Evolutionary conservation across 1,284 basidiomycete genomes (phyloP).

Genomic region (Ustilago curta): DNA sequence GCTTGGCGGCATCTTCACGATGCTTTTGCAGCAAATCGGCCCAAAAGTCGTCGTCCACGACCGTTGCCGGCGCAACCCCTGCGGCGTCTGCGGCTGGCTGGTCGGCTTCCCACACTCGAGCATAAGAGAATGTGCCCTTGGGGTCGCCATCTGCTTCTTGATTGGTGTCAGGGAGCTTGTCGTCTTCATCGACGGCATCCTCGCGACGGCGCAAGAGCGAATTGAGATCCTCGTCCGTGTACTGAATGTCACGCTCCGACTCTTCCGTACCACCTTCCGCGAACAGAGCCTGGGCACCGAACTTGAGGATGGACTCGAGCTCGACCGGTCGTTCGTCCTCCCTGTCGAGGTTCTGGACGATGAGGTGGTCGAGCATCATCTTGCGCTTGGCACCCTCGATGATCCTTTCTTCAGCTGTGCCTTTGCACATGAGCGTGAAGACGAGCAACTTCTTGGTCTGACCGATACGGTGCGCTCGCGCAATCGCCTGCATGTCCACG

Average conservation of each 20-base stretch:
- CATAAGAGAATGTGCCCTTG: conserved; percentile 62
- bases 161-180: conserved; percentile 20
- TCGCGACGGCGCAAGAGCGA: conserved; percentile 63
- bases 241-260: conserved; percentile 63
- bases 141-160: conserved; percentile 28
- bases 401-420: conserved; percentile 69
- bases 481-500: conserved; percentile 84
- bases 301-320: conserved; percentile 68
- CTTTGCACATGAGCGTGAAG: conserved; percentile 70
- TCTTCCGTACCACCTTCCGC: conserved; percentile 63
- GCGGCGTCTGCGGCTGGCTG: conserved; percentile 20
- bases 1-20: conserved; percentile 48
- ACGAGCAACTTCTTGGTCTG: conserved; percentile 70
- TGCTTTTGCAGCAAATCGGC: conserved; percentile 63
- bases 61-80: conserved; percentile 54
- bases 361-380: conserved; percentile 69
- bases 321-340: conserved; percentile 59
- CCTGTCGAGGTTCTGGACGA: conserved; percentile 63
- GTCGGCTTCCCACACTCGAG: conserved; percentile 67
- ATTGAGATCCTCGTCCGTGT: conserved; percentile 67
- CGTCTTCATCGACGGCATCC: conserved; percentile 46
- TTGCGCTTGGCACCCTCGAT: conserved; percentile 67
- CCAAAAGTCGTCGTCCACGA: conserved; percentile 65
- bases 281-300: conserved; percentile 68
- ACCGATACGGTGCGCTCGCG: conserved; percentile 80